phyloP scores from a whole-genome alignment of 202 grass and related monocot genomes.

The Bolboschoenoplectus hybrid region DNA sequence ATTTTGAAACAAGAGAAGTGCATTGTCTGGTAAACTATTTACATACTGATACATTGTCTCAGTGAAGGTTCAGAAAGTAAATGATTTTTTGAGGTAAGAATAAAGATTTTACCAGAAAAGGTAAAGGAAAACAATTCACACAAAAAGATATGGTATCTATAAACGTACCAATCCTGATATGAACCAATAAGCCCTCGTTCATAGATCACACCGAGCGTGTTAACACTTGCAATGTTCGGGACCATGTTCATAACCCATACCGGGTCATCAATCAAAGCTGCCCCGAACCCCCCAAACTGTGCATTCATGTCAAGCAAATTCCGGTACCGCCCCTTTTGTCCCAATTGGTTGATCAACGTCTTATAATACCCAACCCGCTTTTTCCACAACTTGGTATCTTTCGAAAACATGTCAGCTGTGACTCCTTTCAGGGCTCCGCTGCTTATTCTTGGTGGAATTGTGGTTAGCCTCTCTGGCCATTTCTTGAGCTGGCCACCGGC shows the following conservation, averaged over 20 bases:
- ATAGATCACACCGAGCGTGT: conserved; percentile 75
- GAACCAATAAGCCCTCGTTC: conserved; percentile 90
- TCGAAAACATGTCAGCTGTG: conserved; percentile 57
- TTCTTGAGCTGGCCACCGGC: conserved; percentile 67
- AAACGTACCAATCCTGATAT: conserved; percentile 82
- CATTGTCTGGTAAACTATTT: neutral
- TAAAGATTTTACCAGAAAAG: neutral
- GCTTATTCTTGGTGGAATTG: conserved; percentile 68
- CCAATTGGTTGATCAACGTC: conserved; percentile 60
- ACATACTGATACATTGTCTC: neutral
- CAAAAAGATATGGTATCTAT: neutral
- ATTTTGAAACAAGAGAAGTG: neutral
- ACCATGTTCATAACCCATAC: conserved; percentile 97
- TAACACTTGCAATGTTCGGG: conserved; percentile 48
- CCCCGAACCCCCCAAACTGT: conserved; percentile 65
- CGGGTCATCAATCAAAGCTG: conserved; percentile 62
- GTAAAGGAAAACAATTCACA: neutral
- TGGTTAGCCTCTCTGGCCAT: conserved; percentile 75
- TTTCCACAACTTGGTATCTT: conserved; percentile 76
- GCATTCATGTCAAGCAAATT: conserved; percentile 97
- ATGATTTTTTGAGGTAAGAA: neutral
- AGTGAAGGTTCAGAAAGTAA: neutral
- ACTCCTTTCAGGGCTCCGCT: conserved; percentile 50
- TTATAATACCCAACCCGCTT: conserved; percentile 70
- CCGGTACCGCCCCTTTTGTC: conserved; percentile 76